These are phyloP conservation scores for Sicyos edulis DNA, from an alignment of 306 rosid species.

Conservation along the genomic window DNA sequence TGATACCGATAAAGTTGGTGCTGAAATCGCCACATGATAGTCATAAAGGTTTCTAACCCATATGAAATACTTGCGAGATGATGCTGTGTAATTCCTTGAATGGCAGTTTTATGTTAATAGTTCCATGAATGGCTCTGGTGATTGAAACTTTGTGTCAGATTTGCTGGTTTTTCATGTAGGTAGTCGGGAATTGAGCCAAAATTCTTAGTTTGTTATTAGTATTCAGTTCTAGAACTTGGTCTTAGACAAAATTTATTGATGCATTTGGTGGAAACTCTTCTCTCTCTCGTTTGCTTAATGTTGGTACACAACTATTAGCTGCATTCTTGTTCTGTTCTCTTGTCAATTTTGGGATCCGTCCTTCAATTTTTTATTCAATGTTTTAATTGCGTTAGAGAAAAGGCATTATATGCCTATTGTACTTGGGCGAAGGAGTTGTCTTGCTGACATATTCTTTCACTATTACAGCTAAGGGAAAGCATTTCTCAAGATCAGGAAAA, in stretches of 20 bases:
- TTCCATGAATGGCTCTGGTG: neutral
- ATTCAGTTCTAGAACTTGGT: neutral
- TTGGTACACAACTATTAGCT: neutral
- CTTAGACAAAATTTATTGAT: neutral
- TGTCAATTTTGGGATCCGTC: neutral
- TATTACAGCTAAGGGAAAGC: constrained; percentile 74
- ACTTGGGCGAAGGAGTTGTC: neutral
- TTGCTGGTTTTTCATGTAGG: neutral
- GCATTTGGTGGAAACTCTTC: neutral
- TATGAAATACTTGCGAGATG: no score
- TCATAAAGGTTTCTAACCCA: no score
- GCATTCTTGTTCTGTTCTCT: neutral
- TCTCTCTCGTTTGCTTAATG: neutral
- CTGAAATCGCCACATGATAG: no score
- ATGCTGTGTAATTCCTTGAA: no score
- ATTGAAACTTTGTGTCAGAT: neutral
- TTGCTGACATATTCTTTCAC: constrained; percentile 23
- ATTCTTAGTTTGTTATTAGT: neutral
- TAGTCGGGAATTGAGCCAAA: neutral
- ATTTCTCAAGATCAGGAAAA: constrained; percentile 74
- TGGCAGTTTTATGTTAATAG: neutral
- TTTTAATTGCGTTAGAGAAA: neutral
- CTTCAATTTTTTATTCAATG: neutral
- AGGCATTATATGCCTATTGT: neutral
- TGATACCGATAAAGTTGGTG: no score